Conservation (phyloP, 164 flowering plant genomes). For the Buxus sempervirens region DNA sequence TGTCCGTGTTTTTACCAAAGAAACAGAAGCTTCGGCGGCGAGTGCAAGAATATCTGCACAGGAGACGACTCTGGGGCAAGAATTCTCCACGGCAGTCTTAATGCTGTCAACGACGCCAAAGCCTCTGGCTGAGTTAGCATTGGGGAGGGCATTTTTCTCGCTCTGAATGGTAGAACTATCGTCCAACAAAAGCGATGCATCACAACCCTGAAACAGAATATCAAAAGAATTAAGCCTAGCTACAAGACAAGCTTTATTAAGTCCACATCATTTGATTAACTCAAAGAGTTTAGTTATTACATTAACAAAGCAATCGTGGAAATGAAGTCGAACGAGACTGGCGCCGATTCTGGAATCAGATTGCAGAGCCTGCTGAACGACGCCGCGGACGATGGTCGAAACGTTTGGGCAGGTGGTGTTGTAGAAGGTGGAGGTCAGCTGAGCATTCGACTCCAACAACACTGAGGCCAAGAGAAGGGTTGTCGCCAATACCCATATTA, state of each 20-base stretch:
- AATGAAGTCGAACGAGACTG: conserved; percentile 57
- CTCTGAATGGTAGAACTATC: background rate
- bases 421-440: conserved; percentile 45
- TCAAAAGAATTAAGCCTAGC: no score
- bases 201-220: conserved; percentile 22
- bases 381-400: conserved; percentile 27
- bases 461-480: background rate
- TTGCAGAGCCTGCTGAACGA: conserved; percentile 31
- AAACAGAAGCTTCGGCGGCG: background rate
- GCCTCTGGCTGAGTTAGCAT: background rate
- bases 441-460: conserved; percentile 24
- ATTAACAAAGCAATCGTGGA: conserved; percentile 74
- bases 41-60: background rate
- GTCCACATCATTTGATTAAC: no score
- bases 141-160: conserved; percentile 10
- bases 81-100: conserved; percentile 19
- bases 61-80: conserved; percentile 12
- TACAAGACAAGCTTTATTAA: no score
- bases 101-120: conserved; percentile 17
- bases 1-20: background rate
- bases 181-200: conserved; percentile 19
- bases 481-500: background rate
- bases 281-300: no score
- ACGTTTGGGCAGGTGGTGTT: conserved; percentile 47
- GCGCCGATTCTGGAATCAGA: conserved; percentile 47